phyloP scores from a whole-genome alignment of 768 basidiomycete species.

The Amanita subjunquillea region DNA sequence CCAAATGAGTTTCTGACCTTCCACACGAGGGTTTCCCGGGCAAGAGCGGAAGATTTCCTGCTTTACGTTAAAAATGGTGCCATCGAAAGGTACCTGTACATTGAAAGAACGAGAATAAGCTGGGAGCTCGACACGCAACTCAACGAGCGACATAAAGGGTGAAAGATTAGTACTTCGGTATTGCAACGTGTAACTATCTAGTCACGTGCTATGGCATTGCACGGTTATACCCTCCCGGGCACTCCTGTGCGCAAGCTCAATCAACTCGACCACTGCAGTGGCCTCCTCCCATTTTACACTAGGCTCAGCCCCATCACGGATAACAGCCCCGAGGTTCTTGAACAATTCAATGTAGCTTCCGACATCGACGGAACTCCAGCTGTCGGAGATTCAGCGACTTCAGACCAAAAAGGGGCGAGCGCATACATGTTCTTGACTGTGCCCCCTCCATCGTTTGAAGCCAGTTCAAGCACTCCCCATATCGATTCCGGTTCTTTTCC shows the following conservation, averaged over 20 bases:
- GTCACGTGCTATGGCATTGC: conserved; percentile 21
- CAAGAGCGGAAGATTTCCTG: conserved; percentile 50
- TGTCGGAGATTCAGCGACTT: conserved; percentile 17
- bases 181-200: conserved; percentile 18
- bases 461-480: conserved; percentile 52
- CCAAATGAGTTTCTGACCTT: conserved; percentile 74
- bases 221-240: conserved; percentile 44
- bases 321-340: conserved; percentile 53
- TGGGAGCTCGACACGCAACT: conserved; percentile 67
- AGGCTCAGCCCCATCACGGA: conserved; percentile 41
- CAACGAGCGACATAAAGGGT: conserved; percentile 28
- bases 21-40: conserved; percentile 50
- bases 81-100: conserved; percentile 34
- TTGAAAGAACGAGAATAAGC: conserved; percentile 59
- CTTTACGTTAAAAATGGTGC: conserved; percentile 57
- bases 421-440: conserved; percentile 26
- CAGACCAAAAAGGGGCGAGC: background rate
- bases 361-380: conserved; percentile 52
- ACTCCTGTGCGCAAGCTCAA: conserved; percentile 65
- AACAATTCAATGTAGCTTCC: conserved; percentile 56
- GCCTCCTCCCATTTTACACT: conserved; percentile 71
- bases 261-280: conserved; percentile 60
- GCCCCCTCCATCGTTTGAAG: conserved; percentile 35
- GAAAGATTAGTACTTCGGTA: background rate
- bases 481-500: conserved; percentile 56